Evolutionary conservation across 2,329 filamentous ascomycete genomes (phyloP), one percentile per base, ranked within the genome.

Genomic region (Aspergillus sp.): DNA sequence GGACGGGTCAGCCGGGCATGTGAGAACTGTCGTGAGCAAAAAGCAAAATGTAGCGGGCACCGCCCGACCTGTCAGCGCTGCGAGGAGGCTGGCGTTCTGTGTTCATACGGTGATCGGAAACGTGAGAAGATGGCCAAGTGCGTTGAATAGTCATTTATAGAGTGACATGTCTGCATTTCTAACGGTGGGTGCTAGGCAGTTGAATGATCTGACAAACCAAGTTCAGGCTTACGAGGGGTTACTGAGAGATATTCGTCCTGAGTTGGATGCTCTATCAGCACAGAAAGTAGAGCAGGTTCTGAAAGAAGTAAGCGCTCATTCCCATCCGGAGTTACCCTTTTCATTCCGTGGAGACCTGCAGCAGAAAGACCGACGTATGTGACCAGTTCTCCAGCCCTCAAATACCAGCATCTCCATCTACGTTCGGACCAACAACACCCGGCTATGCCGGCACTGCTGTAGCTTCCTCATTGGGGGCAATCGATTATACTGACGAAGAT

Each of bases 11-110:
- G 63, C 47, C 62, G 60, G 32, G 70, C 70, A 4, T 73, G 70
- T 47, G 69, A 73, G 52, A 67, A 67, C 45, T 73, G 70, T 51
- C 67, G 70, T 7, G 65, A 70, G 38, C 64, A 70, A 44, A 73
- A 73, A 55, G 70, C 68, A 46, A 73, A 72, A 58, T 73, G 70
- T 57, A 69, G 63, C 50, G 70, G 70, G 5, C 66, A 72, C 55
- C 65, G 63, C 36, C 70, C 70, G 30, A 57, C 58, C 29, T 73
- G 70, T 48, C 59, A 67, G 45, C 63, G 70, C 42, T 73, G 70
- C 50, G 61, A 66, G 54, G 69, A 72, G 49, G 57, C 65, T 28
- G 64, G 65, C 6, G 60, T 68, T 34, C 49, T 48, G 4, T 73
- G 70, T 55, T 66, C 63, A 10, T 73, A 73, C 49, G 67, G 67